phyloP scores from a whole-genome alignment of 495 filamentous ascomycete genomes.

The Thermothielavioides terrestris region DNA sequence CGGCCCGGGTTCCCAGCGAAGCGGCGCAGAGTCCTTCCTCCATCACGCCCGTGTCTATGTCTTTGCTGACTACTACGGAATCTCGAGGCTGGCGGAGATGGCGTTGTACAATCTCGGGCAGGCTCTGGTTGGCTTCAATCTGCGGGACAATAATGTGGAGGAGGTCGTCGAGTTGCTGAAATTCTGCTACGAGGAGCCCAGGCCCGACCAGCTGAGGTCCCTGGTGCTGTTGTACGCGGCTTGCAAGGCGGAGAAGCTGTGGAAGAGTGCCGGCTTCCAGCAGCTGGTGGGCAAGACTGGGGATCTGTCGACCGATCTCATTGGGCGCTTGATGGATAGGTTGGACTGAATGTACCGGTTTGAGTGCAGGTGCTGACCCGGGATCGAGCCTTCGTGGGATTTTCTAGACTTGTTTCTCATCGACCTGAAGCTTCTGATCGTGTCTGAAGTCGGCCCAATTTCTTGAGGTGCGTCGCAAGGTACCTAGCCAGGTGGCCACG shows the following conservation, averaged over 20 bases:
- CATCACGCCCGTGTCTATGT: background rate
- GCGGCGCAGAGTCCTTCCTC: no score
- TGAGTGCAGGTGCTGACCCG: no score
- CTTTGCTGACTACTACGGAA: background rate
- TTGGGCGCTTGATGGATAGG: background rate
- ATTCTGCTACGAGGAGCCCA: background rate
- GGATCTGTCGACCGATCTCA: background rate
- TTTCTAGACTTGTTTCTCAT: no score
- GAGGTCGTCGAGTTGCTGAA: no score
- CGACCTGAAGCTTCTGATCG: no score
- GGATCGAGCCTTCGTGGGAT: no score
- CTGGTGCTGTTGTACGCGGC: background rate
- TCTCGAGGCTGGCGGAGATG: background rate
- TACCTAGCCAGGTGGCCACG: no score
- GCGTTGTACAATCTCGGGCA: background rate
- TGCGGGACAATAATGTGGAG: no score
- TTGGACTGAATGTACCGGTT: no score
- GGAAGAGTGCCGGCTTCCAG: background rate
- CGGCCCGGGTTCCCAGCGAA: no score
- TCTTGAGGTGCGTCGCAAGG: no score
- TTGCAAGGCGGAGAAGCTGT: background rate
- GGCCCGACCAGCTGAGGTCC: background rate
- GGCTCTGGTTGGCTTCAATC: background rate
- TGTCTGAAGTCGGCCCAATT: no score
- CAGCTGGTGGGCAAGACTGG: background rate